A percentile compares a stretch with the other conserved stretches of the same genome.
Evolutionary conservation across 768 basidiomycete species (phyloP).

Genomic region (Pulveroboletus sp.): DNA sequence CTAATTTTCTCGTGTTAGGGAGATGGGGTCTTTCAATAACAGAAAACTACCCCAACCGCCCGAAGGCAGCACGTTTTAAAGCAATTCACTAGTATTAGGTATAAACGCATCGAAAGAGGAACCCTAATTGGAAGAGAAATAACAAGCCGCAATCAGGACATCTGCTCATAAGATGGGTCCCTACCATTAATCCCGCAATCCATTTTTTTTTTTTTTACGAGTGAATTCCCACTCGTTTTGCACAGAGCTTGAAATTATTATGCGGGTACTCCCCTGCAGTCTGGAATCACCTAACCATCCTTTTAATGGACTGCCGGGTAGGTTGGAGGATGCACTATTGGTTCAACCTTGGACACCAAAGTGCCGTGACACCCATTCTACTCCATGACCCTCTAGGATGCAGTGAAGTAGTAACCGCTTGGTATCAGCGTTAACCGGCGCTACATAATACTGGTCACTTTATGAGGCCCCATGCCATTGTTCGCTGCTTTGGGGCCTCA

Average conservation of each 20-base stretch:
- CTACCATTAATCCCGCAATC: constrained; percentile 22
- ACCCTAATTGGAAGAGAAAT: constrained; percentile 10
- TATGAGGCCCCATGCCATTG: not conserved
- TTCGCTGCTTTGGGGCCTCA: not conserved
- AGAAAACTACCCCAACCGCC: constrained; percentile 93
- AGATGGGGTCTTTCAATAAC: constrained; percentile 91
- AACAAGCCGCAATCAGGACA: constrained; percentile 7
- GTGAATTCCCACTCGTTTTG: constrained; percentile 13
- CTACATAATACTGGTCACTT: not conserved
- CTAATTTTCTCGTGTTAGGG: constrained; percentile 44
- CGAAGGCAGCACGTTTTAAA: constrained; percentile 73
- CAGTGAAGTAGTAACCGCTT: not conserved
- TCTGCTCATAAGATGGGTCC: constrained; percentile 12
- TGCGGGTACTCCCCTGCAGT: not conserved
- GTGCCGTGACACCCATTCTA: not conserved
- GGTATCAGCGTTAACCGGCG: not conserved
- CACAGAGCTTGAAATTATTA: constrained; percentile 1
- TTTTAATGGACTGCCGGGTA: not conserved
- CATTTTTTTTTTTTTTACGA: constrained; percentile 10
- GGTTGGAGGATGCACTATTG: not conserved
- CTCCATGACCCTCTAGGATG: not conserved
- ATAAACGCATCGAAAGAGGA: constrained; percentile 7
- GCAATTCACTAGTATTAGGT: not conserved
- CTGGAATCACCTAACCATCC: not conserved
- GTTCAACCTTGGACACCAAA: not conserved